These are phyloP conservation scores for Trichoderma semiorbis DNA, from an alignment of 2,329 filamentous ascomycete genomes.

Conservation along the genomic window DNA sequence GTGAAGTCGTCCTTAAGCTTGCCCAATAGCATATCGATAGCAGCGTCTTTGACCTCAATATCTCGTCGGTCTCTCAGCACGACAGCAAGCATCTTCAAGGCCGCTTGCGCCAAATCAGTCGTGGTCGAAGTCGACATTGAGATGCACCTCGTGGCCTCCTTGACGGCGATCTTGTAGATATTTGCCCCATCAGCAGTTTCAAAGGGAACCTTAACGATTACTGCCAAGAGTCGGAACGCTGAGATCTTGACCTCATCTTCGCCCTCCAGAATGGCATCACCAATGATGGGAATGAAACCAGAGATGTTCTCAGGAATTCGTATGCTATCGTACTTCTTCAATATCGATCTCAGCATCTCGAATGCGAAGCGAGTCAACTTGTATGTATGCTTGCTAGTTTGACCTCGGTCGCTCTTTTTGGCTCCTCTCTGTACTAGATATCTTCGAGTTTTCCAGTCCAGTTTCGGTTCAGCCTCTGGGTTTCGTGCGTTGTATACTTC, in stretches of 20 bases:
- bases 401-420: slow-evolving; percentile 69
- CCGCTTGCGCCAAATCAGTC: slow-evolving; percentile 80
- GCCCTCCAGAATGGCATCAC: slow-evolving; percentile 76
- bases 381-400: slow-evolving; percentile 74
- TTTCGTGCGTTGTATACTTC: slow-evolving; percentile 70
- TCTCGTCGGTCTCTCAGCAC: slow-evolving; percentile 78
- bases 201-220: slow-evolving; percentile 81
- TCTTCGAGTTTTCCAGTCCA: slow-evolving; percentile 61
- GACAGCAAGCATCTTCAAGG: slow-evolving; percentile 81
- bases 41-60: slow-evolving; percentile 72
- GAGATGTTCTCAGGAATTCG: slow-evolving; percentile 74
- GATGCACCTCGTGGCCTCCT: slow-evolving; percentile 79
- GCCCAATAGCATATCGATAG: slow-evolving; percentile 76
- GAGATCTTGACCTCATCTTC: slow-evolving; percentile 94
- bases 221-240: slow-evolving; percentile 77
- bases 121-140: slow-evolving; percentile 74
- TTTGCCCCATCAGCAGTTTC: slow-evolving; percentile 63
- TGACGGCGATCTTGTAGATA: slow-evolving; percentile 72
- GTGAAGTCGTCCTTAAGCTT: slow-evolving; percentile 86
- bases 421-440: slow-evolving; percentile 80
- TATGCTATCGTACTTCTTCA: slow-evolving; percentile 80
- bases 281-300: slow-evolving; percentile 84
- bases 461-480: slow-evolving; percentile 48
- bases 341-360: slow-evolving; percentile 78
- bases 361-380: slow-evolving; percentile 87